phyloP scores from a whole-genome alignment of 306 rosid species.

The Pachyrhizus erosus region DNA sequence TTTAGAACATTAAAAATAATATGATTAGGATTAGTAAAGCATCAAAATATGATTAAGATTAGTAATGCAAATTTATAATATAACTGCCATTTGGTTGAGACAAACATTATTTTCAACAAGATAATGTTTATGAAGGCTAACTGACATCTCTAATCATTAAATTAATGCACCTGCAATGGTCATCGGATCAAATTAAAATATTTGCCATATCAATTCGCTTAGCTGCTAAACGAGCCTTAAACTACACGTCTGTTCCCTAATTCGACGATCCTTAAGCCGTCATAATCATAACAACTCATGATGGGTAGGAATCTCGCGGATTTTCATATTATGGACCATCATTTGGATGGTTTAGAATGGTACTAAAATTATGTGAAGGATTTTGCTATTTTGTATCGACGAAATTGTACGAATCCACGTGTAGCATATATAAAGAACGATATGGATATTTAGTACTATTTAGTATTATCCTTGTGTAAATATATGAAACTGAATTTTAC shows the following conservation, averaged over 20 bases:
- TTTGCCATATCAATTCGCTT: not conserved
- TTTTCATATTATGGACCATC: constrained; percentile 18
- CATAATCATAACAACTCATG: constrained; percentile 28
- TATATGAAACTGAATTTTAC: not conserved
- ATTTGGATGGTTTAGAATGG: not conserved
- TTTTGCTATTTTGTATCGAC: not conserved
- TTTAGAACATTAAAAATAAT: no score
- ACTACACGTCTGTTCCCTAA: constrained; percentile 18
- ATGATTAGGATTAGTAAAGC: no score
- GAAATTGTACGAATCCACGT: not conserved
- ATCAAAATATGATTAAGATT: no score
- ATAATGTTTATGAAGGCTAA: constrained; percentile 8
- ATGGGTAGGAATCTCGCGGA: constrained; percentile 1
- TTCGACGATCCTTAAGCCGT: not conserved
- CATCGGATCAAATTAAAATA: constrained; percentile 16
- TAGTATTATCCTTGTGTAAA: not conserved
- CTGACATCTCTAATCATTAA: not conserved
- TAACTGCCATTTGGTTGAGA: no score
- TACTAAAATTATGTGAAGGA: not conserved
- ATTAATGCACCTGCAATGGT: not conserved
- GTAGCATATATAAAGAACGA: not conserved
- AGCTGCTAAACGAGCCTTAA: constrained; percentile 22
- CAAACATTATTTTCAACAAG: no score
- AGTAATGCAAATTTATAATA: no score
- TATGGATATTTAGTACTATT: not conserved